Conservation (phyloP, 73 alveolate genomes). For the Durusdinium trenchii region DNA sequence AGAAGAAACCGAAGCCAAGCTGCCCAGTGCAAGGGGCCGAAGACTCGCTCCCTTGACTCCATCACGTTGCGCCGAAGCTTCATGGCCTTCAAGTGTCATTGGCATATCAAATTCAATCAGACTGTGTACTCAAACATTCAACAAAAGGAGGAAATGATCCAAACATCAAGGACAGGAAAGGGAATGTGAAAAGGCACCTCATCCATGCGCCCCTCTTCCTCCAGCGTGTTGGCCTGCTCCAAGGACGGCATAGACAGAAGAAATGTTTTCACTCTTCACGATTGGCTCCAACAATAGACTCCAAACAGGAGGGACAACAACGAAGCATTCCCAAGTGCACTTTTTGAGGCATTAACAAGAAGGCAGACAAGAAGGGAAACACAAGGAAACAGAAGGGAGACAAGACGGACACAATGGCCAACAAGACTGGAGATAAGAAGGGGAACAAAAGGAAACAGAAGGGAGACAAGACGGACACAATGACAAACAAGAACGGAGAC, state of each 20-base stretch:
- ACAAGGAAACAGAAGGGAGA: too few relatives aligned
- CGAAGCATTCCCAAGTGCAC: too few relatives aligned
- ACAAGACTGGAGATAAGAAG: too few relatives aligned
- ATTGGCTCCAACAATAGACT: too few relatives aligned
- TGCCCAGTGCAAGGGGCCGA: slow-evolving; percentile 28
- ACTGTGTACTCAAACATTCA: not conserved
- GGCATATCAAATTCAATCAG: not conserved
- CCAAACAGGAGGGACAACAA: too few relatives aligned
- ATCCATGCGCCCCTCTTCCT: slow-evolving; percentile 29
- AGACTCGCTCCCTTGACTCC: slow-evolving; percentile 61
- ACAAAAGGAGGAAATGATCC: not conserved
- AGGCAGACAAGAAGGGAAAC: too few relatives aligned
- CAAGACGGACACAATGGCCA: too few relatives aligned
- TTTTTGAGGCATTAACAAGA: too few relatives aligned
- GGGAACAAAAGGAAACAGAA: too few relatives aligned
- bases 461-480: too few relatives aligned
- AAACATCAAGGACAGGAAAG: not conserved
- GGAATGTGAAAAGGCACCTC: not conserved
- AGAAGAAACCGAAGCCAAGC: too few relatives aligned
- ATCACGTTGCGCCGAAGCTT: slow-evolving; percentile 44
- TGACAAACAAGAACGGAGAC: too few relatives aligned
- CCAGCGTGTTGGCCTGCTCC: slow-evolving; percentile 28
- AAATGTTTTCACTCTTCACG: not conserved
- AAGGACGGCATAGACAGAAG: not conserved
- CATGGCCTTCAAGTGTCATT: not conserved